Conservation (phyloP, 331 rosid genomes). For the Dryas integrifolia region DNA sequence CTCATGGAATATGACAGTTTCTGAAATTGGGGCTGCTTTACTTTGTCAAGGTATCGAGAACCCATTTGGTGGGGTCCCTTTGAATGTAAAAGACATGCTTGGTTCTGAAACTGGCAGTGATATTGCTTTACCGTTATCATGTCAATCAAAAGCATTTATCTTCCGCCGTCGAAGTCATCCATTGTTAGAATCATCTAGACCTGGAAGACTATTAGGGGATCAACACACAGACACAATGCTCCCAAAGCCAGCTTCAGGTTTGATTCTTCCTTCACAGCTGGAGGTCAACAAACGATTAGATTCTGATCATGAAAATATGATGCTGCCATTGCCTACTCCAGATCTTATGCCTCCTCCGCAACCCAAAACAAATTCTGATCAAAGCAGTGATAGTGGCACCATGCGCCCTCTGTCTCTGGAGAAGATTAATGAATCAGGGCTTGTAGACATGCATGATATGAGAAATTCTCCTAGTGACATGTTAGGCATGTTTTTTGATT, state of each 20-base stretch:
- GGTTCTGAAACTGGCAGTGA: conserved; percentile 43
- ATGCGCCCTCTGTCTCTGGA: no score
- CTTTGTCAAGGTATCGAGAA: conserved; percentile 47
- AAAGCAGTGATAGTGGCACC: no score
- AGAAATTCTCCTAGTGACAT: conserved; percentile 3
- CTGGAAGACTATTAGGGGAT: conserved; percentile 27
- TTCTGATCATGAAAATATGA: no score
- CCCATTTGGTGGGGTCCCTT: conserved; percentile 21
- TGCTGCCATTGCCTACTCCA: no score
- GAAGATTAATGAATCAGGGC: no score
- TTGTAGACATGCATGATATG: not conserved
- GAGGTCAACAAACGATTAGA: conserved; percentile 1
- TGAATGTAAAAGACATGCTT: conserved; percentile 34
- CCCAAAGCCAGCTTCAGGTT: conserved; percentile 28
- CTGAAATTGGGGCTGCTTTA: conserved; percentile 60
- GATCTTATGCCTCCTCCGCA: no score
- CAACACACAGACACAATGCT: conserved; percentile 29
- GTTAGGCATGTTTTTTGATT: conserved; percentile 12
- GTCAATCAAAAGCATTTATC: conserved; percentile 46
- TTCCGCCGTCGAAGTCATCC: conserved; percentile 41
- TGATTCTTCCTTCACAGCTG: conserved; percentile 42
- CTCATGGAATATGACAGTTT: conserved; percentile 60
- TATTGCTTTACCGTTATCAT: conserved; percentile 57
- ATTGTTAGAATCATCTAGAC: conserved; percentile 32
- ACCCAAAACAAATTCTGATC: no score